A percentile compares a stretch with the other conserved stretches of the same genome.
Evolutionary conservation across 352 stramenopile genomes (phyloP).

Genomic region (Plasmopara halstedii): DNA sequence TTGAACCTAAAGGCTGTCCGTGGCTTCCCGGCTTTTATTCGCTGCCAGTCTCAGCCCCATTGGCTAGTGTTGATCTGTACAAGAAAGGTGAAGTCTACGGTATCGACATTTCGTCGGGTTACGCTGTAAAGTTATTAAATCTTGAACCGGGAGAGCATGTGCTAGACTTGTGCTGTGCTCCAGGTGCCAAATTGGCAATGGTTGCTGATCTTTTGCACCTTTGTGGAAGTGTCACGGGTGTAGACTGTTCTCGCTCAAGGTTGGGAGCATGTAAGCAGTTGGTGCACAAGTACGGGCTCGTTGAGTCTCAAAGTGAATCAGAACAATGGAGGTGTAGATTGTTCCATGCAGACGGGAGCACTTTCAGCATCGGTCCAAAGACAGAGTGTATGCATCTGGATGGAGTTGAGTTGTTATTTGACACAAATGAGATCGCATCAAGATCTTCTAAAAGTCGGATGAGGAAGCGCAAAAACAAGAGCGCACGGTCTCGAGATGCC

Average conservation of each 20-base stretch:
- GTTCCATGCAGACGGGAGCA: conserved; percentile 72
- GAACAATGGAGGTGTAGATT: conserved; percentile 56
- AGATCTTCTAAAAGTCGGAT: conserved; percentile 36
- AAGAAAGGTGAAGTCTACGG: conserved; percentile 55
- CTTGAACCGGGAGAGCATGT: conserved; percentile 73
- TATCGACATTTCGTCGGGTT: conserved; percentile 78
- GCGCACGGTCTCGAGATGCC: conserved; percentile 42
- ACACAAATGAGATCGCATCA: conserved; percentile 52
- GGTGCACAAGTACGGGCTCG: conserved; percentile 89
- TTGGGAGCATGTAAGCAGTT: conserved; percentile 84
- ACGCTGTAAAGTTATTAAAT: conserved; percentile 52
- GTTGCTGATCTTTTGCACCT: conserved; percentile 78
- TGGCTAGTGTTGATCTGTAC: conserved; percentile 45
- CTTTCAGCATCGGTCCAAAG: conserved; percentile 49
- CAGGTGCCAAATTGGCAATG: conserved; percentile 89
- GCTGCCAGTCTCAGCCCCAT: conserved; percentile 34
- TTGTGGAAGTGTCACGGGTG: conserved; percentile 54
- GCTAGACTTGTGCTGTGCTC: conserved; percentile 92
- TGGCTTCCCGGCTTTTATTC: conserved; percentile 68
- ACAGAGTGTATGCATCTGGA: conserved; percentile 35
- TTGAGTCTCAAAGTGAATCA: conserved; percentile 18
- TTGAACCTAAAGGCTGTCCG: conserved; percentile 13
- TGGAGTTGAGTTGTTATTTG: conserved; percentile 46
- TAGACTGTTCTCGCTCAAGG: conserved; percentile 85
- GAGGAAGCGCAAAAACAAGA: conserved; percentile 92